Percentiles rank a stretch among this genome's conserved stretches.
Conservation (phyloP, 331 rosid genomes). For the Rosa hybrid region DNA sequence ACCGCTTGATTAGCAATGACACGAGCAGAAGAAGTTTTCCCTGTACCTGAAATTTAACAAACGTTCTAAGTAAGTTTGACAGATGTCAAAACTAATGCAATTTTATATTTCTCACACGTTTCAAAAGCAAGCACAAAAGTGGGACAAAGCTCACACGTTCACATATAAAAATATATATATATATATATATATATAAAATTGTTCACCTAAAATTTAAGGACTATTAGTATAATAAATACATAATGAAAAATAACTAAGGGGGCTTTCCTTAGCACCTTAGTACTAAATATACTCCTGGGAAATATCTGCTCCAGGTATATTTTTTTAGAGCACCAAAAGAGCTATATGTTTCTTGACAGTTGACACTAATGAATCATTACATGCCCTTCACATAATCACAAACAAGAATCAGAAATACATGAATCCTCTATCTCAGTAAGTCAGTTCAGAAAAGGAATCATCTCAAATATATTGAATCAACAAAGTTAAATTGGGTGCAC, state of each 20-base stretch:
- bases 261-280: background rate
- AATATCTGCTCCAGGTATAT: background rate
- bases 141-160: background rate
- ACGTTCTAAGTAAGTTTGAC: slow-evolving; percentile 28
- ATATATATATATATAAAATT: too few relatives aligned
- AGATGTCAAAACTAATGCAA: slow-evolving; percentile 11
- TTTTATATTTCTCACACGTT: slow-evolving; percentile 20
- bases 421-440: background rate
- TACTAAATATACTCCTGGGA: background rate
- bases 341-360: too few relatives aligned
- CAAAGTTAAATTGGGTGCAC: slow-evolving; percentile 37
- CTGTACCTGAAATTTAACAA: slow-evolving; percentile 73
- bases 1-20: slow-evolving; percentile 93
- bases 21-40: slow-evolving; percentile 95
- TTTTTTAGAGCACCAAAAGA: background rate
- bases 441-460: background rate
- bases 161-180: background rate
- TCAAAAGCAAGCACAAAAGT: slow-evolving; percentile 9
- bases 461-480: background rate
- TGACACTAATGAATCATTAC: background rate
- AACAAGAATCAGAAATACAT: background rate
- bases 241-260: background rate
- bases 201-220: background rate
- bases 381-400: background rate
- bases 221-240: background rate